These are phyloP conservation scores for Pestalotiopsis sp. DNA, from an alignment of 2,329 filamentous ascomycete species.

Conservation along the genomic window DNA sequence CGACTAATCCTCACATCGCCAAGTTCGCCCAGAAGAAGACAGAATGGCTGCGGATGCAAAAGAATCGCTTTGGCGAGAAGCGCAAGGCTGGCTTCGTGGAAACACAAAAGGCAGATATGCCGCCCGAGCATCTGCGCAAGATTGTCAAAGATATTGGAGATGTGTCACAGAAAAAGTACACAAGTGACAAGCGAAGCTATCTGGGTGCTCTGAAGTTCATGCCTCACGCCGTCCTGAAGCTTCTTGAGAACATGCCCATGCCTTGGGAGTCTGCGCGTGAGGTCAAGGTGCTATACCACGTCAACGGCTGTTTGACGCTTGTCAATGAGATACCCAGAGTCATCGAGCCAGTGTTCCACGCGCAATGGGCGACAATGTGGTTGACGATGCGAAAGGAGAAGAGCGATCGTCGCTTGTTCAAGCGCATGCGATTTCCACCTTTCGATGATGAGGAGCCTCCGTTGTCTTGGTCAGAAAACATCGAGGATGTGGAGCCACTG, in stretches of 20 bases:
- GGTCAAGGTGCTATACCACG: slow-evolving; percentile 97
- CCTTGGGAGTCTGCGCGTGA: slow-evolving; percentile 96
- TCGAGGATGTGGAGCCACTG: slow-evolving; percentile 95
- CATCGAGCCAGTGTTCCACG: slow-evolving; percentile 96
- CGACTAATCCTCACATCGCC: slow-evolving; percentile 79
- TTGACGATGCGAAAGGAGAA: slow-evolving; percentile 97
- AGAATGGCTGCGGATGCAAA: slow-evolving; percentile 92
- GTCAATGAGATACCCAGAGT: slow-evolving; percentile 97
- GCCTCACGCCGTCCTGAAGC: slow-evolving; percentile 96
- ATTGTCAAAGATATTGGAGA: slow-evolving; percentile 98
- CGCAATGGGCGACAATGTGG: slow-evolving; percentile 99
- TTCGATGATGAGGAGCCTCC: slow-evolving; percentile 99
- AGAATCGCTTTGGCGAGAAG: slow-evolving; percentile 95
- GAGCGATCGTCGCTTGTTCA: slow-evolving; percentile 93
- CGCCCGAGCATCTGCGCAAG: slow-evolving; percentile 95
- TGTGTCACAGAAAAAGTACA: slow-evolving; percentile 99
- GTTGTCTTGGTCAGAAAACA: slow-evolving; percentile 97
- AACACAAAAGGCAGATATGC: slow-evolving; percentile 98
- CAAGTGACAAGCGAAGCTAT: slow-evolving; percentile 97
- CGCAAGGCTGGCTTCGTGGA: slow-evolving; percentile 95
- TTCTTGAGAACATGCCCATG: slow-evolving; percentile 99
- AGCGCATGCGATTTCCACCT: slow-evolving; percentile 97
- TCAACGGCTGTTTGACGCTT: slow-evolving; percentile 94
- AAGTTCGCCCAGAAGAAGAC: slow-evolving; percentile 99
- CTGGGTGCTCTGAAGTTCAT: slow-evolving; percentile 98